Conservation (phyloP, 2,329 filamentous ascomycete genomes). For the Ascochyta fabae region DNA sequence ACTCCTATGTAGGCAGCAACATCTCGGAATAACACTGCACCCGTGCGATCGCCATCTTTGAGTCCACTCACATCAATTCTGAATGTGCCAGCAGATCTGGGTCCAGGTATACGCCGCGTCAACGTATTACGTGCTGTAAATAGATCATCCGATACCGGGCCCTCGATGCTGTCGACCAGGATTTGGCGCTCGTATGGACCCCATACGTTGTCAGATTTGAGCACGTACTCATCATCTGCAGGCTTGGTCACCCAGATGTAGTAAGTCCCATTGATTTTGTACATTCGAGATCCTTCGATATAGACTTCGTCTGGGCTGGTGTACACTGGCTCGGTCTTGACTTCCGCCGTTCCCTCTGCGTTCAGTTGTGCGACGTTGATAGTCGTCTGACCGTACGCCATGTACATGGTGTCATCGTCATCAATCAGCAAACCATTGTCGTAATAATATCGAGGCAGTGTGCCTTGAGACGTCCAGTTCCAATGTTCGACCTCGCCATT, state of each 20-base stretch:
- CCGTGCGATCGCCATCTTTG: conserved; percentile 59
- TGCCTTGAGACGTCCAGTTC: conserved; percentile 52
- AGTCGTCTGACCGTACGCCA: conserved; percentile 60
- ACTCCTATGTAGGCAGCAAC: conserved; percentile 61
- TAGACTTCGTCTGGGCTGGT: conserved; percentile 44
- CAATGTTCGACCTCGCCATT: conserved; percentile 39
- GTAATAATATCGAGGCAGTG: conserved; percentile 60
- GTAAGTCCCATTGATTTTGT: conserved; percentile 63
- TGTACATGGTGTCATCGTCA: conserved; percentile 65
- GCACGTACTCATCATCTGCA: conserved; percentile 56
- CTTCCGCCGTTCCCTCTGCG: conserved; percentile 55
- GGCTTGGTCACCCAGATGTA: conserved; percentile 62
- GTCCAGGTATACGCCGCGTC: conserved; percentile 52
- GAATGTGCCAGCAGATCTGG: conserved; percentile 57
- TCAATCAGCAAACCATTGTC: conserved; percentile 65
- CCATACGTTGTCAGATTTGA: conserved; percentile 58
- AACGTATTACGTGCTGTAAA: conserved; percentile 52
- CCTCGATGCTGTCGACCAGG: conserved; percentile 52
- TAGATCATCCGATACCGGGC: conserved; percentile 57
- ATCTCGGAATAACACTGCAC: conserved; percentile 62
- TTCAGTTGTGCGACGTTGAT: conserved; percentile 61
- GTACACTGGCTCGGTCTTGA: conserved; percentile 56
- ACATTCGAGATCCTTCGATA: conserved; percentile 63
- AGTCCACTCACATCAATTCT: conserved; percentile 58
- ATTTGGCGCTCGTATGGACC: conserved; percentile 60